Conservation (phyloP, 441 rosid genomes). For the Erodium texanum region DNA sequence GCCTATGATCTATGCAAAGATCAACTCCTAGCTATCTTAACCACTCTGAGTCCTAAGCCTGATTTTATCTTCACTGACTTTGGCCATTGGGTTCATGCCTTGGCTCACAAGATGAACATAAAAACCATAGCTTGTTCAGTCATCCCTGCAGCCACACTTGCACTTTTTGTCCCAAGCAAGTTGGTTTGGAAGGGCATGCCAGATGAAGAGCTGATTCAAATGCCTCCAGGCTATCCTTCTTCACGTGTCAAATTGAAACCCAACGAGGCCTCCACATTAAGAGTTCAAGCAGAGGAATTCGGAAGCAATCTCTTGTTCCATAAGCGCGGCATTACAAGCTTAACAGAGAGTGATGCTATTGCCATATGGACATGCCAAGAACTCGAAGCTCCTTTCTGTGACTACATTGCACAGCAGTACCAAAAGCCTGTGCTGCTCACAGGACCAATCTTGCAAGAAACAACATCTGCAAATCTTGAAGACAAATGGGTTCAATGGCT, state of each 20-base stretch:
- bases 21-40: background rate
- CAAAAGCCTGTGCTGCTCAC: conserved; percentile 6
- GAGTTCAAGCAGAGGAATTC: background rate
- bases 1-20: background rate
- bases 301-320: background rate
- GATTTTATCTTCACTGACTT: background rate
- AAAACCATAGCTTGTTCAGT: background rate
- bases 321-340: background rate
- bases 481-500: conserved; percentile 6
- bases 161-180: background rate
- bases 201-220: background rate
- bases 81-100: background rate
- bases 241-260: background rate
- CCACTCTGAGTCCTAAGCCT: background rate
- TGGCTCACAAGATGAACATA: background rate
- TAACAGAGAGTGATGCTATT: background rate
- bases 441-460: background rate
- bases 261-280: background rate
- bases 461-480: background rate
- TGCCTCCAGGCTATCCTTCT: conserved; percentile 4
- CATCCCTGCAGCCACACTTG: background rate
- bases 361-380: background rate
- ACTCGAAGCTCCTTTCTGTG: background rate
- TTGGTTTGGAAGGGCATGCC: background rate
- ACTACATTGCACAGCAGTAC: background rate